Conservation (phyloP, 176 grass and related monocot genomes). For the Aegilops sharonensis region DNA sequence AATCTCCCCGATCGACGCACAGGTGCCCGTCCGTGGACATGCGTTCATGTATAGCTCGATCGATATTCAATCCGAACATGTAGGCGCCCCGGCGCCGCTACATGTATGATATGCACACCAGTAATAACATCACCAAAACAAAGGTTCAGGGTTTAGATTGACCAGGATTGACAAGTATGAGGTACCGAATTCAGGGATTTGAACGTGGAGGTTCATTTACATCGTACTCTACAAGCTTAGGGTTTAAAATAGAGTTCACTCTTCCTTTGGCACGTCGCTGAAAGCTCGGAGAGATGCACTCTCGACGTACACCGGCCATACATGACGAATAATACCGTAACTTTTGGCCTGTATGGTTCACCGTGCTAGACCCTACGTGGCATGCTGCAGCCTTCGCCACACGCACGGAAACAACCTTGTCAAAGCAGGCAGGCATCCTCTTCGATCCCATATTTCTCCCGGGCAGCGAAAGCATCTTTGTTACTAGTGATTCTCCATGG, state of each 20-base stretch:
- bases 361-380: neutral
- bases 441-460: neutral
- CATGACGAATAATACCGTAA: neutral
- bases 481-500: neutral
- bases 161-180: too few species aligned
- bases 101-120: too few species aligned
- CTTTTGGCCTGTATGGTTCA: slow-evolving; percentile 8
- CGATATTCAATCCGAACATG: too few species aligned
- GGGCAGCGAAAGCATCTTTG: neutral
- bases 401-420: neutral
- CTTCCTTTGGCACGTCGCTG: neutral
- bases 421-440: too few species aligned
- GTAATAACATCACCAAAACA: neutral
- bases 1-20: too few species aligned
- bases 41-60: too few species aligned
- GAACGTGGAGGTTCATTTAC: too few species aligned
- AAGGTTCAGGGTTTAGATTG: neutral
- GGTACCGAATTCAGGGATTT: too few species aligned
- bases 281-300: neutral
- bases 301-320: too few species aligned
- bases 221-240: too few species aligned
- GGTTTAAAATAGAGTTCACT: neutral
- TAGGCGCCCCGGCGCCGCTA: too few species aligned
- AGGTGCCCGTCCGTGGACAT: too few species aligned
- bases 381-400: neutral